Evolutionary conservation across 1,284 basidiomycete species (phyloP), one percentile per base, ranked within the genome.

Genomic region (Vanrija sp.): DNA sequence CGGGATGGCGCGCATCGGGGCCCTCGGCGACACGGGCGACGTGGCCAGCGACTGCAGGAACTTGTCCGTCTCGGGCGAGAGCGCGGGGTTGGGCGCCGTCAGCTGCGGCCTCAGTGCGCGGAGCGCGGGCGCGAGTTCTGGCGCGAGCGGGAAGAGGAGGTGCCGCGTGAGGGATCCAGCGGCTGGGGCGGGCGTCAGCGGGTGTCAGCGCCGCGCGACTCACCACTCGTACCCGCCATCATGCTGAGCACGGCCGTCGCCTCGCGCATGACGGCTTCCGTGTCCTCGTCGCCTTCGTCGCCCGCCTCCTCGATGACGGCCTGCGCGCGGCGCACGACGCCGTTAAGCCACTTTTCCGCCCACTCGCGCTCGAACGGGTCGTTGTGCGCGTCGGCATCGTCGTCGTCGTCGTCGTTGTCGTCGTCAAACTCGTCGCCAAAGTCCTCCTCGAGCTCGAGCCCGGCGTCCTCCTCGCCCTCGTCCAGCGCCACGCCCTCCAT

Each of bases 191-290:
- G 26, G 6, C 1, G 34, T 34, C 9, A 34, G 34, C n/a, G n/a
- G n/a, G n/a, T n/a, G n/a, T n/a, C n/a, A n/a, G n/a, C n/a, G n/a
- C n/a, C n/a, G n/a, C n/a, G n/a, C n/a, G n/a, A n/a, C n/a, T n/a
- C n/a, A 34, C 34, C 34, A 10, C 83, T 79, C 34, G 84, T 80
- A 0, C 85, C 85, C 6, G 85, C 82, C 67, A 84, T 85, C 51
- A 81, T 78, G 0, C 86, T 85, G 3, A 88, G 76, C 3, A 87
- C 77, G 14, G 84, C 80, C 0, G 88, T 84, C 0, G 88, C 87
- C 23, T 82, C 79, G 21, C 56, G 55, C 19, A 59, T 51, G 1
- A 63, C 28, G 1, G 54, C 52, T 50, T 58, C 57, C 29, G 44
- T 28, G 14, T 43, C 52, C 5, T 51, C 46, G 15, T 52, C 28